Evolutionary conservation across 2,329 filamentous ascomycete genomes (phyloP).

Genomic region (Ceratocystis cacaofunesta): DNA sequence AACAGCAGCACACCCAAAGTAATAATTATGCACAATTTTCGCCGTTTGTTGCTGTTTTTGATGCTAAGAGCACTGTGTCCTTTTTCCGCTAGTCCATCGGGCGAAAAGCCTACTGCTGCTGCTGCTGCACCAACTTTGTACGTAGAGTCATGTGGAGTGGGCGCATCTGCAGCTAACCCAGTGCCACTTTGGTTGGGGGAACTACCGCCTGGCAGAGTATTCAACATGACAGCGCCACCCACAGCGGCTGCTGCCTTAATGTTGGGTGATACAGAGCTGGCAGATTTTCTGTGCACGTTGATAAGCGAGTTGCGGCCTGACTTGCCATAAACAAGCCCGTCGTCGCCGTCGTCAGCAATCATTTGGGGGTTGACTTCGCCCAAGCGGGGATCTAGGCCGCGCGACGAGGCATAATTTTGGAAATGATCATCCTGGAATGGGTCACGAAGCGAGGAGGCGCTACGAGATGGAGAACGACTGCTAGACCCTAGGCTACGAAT

Average conservation of each 20-base stretch:
- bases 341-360: conserved; percentile 78
- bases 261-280: conserved; percentile 27
- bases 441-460: conserved; percentile 11
- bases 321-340: conserved; percentile 49
- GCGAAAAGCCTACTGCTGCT: conserved; percentile 8
- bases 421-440: conserved; percentile 16
- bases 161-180: conserved; percentile 1
- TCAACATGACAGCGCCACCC: conserved; percentile 23
- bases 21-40: conserved; percentile 52
- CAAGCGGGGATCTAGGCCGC: conserved; percentile 34
- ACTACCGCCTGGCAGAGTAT: conserved; percentile 9
- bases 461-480: conserved; percentile 8
- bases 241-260: conserved; percentile 32
- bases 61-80: neutral
- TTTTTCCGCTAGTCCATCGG: conserved; percentile 32
- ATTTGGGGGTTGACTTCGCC: conserved; percentile 60
- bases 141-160: neutral
- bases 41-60: conserved; percentile 29
- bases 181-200: conserved; percentile 9
- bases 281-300: conserved; percentile 28
- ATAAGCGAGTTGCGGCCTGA: conserved; percentile 41
- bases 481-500: neutral
- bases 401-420: conserved; percentile 9
- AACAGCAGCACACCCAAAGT: conserved; percentile 50
- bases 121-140: neutral